Percentiles rank a stretch among this genome's conserved stretches.
These are phyloP conservation scores for Alternaria sp. DNA, from an alignment of 2,329 filamentous ascomycete genomes.

Conservation along the genomic window DNA sequence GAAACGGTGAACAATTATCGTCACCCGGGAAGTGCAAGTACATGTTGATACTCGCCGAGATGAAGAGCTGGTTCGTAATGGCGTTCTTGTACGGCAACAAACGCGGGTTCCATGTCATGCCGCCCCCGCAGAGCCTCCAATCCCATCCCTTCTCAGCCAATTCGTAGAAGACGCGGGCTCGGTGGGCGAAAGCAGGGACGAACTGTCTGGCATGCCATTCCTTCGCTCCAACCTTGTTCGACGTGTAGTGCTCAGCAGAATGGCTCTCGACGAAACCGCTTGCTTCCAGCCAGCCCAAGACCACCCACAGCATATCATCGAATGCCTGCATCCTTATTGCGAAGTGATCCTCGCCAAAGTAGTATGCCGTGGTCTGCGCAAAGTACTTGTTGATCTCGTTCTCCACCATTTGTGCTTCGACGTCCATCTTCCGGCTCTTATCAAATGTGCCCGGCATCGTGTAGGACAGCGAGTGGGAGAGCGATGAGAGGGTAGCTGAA, in stretches of 20 bases:
- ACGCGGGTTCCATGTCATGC: constrained; percentile 89
- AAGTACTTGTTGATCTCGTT: constrained; percentile 87
- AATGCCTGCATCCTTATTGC: constrained; percentile 78
- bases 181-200: constrained; percentile 77
- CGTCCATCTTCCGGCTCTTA: constrained; percentile 33
- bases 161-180: constrained; percentile 85
- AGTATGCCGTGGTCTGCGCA: constrained; percentile 75
- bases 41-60: constrained; percentile 85
- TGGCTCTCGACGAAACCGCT: constrained; percentile 79
- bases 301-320: constrained; percentile 96
- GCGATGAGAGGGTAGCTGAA: constrained; percentile 72
- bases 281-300: constrained; percentile 86
- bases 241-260: constrained; percentile 65
- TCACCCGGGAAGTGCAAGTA: constrained; percentile 89
- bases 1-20: constrained; percentile 72
- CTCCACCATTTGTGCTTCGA: constrained; percentile 62
- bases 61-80: constrained; percentile 91
- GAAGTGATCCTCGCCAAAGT: constrained; percentile 84
- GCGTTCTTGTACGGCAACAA: constrained; percentile 87
- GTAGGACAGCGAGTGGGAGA: constrained; percentile 66
- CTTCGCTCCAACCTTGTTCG: neutral
- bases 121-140: constrained; percentile 77
- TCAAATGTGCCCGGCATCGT: constrained; percentile 46
- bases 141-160: constrained; percentile 83
- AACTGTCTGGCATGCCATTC: constrained; percentile 80